Base-by-base conservation (phyloP, 2,329 filamentous ascomycete species). In the Keithomyces neogunnii region DNA sequence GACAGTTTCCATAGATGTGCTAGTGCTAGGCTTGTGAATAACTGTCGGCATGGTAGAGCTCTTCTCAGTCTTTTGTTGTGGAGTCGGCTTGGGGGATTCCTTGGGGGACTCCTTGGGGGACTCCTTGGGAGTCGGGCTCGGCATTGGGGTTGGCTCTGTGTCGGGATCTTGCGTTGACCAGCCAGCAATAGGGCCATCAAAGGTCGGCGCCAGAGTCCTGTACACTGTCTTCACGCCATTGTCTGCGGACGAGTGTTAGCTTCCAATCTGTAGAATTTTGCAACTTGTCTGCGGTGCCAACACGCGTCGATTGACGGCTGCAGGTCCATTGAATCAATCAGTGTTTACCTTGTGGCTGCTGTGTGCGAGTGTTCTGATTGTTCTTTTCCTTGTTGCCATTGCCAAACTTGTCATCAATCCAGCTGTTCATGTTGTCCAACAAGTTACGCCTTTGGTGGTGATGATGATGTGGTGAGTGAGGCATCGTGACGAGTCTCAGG, bases 151-250 rank as follows among this genome's bases (percentile, higher is more conserved):
- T 47, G 56, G 43, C 44, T 50, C 43, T 29, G 51, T 51, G 19
- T 56, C 48, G 4, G 54, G 39, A 28, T 58, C 55, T 7, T 51
- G 38, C 5, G 72, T 75, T 35, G 65, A 65, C 51, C 70, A 75
- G 30, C 73, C 69, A 31, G 59, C 73, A 51, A 75, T 63, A 5
- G 63, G 60, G n/a, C 71, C 73, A 36, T 65, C 62, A 38, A 75
- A 75, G 4, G 66, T 71, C 10, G 68, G 60, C 5, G 61, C 56
- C 61, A 73, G 54, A 38, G 73, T 76, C 47, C 67, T 66, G 57
- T 70, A 74, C 26, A 75, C 64, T 19, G 69, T 72, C 19, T 19
- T 19, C 19, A 19, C 19, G 19, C 19, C 19, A 19, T 19, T 19
- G 19, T 19, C 19, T 19, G 11, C 59, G 60, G 35, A 67, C 58